Evolutionary conservation across 352 stramenopile genomes (phyloP), one percentile per base, ranked within the genome.

Genomic region (Phytopythium montanum): DNA sequence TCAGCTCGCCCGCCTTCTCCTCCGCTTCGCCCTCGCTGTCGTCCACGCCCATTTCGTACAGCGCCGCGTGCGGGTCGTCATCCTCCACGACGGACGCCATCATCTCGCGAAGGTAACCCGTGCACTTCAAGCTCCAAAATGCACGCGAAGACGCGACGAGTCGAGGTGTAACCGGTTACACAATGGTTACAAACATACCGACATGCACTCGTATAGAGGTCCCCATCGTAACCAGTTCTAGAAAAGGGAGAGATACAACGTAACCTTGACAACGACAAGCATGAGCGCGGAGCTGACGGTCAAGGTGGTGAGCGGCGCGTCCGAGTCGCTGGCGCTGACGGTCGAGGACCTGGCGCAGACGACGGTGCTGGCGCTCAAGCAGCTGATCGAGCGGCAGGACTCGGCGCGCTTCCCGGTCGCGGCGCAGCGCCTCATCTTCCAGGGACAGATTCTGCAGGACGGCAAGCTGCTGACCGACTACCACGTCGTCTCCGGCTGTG

Each of bases 371-470:
- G 50, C 61, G 23, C 78, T 94, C 25, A 94, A 94, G 72, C 68
- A 79, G 56, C 60, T 73, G 31, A 75, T 92, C 31, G 73, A 90
- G 64, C 61, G 75, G 61, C 69, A 87, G 56, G 71, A 89, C 51
- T 54, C 66, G 34, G 59, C 53, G 49, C 81, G 76, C 23, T 94
- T 88, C 60, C 81, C 82, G 2, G 70, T 85, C 14, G 68, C 71
- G 23, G 79, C 81, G 19, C 85, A 95, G 72, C 85, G 85, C 12
- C 70, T 95, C 39, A 95, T 95, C 59, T 95, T 95, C 67, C 83
- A 95, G 62, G 85, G 85, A 19, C 83, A 92, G 61, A 90, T 95
- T 68, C 64, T 95, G 28, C 78, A 93, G 65, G 70, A 95, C 66
- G 79, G 74, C 49, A 85, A 87, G 52, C 50, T 68, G 12, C 61